These are phyloP conservation scores for Quercus rubra DNA, from an alignment of 306 rosid genomes.

Conservation along the genomic window DNA sequence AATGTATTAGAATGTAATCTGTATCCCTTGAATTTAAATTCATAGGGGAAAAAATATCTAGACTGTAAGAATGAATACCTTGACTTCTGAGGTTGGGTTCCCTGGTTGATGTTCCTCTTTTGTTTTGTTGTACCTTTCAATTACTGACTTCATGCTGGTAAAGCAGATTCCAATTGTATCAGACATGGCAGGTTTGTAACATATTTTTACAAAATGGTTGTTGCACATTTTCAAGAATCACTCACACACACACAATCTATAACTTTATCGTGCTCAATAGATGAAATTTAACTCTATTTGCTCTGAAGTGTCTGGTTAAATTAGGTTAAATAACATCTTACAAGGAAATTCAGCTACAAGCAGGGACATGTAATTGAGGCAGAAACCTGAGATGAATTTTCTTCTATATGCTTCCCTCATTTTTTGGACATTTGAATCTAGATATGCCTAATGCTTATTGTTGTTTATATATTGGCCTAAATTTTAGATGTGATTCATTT, in stretches of 20 bases:
- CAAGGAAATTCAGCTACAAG: background rate
- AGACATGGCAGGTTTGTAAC: constrained; percentile 21
- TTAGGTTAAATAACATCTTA: background rate
- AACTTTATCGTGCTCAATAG: background rate
- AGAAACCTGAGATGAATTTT: background rate
- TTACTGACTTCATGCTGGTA: constrained; percentile 77
- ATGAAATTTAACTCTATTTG: background rate
- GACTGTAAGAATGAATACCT: constrained; percentile 47
- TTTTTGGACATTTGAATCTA: background rate
- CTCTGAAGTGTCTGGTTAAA: background rate
- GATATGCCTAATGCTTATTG: background rate
- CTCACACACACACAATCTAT: background rate
- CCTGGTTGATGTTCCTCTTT: constrained; percentile 69
- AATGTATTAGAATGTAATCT: background rate
- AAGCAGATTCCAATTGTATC: constrained; percentile 12
- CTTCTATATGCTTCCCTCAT: background rate
- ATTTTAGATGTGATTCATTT: background rate
- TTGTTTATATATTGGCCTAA: background rate
- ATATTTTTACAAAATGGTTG: background rate
- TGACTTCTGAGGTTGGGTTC: constrained; percentile 61
- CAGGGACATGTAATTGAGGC: background rate
- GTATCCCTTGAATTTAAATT: background rate
- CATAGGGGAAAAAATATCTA: background rate
- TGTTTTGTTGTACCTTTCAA: constrained; percentile 72
- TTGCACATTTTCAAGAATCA: background rate